Base-by-base conservation (phyloP, 2,329 filamentous ascomycete genomes). In the Trichothecium roseum region DNA sequence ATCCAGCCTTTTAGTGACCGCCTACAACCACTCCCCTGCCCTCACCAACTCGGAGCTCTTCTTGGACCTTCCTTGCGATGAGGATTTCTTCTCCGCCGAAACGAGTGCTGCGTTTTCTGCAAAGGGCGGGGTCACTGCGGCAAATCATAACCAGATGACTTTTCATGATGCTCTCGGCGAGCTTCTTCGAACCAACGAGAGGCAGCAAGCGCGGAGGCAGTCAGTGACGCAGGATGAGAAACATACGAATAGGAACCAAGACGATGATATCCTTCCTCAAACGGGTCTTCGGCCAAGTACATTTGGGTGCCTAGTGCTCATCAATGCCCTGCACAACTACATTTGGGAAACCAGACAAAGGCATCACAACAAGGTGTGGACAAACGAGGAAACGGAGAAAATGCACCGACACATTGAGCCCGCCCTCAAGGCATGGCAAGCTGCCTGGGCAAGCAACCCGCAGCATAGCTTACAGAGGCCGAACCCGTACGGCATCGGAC, bases 371-470 rank as follows among this genome's bases (percentile, higher is more conserved):
- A 81, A 86, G 42, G 69, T 86, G 33, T 95, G 89, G 89, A 94
- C 87, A 2, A 77, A 81, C 24, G 81, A 89, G 44, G 89, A 96
- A 57, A 94, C 86, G 0, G 88, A 96, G 46, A 86, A 87, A 44
- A 94, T 96, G 87, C 88, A 95, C 54, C 76, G 83, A 2, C 87
- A 94, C 51, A 93, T 96, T 39, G 88, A 95, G 55, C 89, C 89
- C 9, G 89, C 89, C 3, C 65, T 98, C 41, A 83, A 87, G 54
- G 88, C 89, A 7, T 98, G 91, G 91, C 86, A 94, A 60, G 74
- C 81, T 32, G 88, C 87, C 1, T 96, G 89, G 89, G 78, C 81
- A 29, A 84, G 78, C 49, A 93, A 91, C 51, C 82, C 85, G 9
- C 75, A 83, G 30, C 87, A 94, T 55, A 87, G 80, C 47, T 62